Percentiles rank a stretch among this genome's conserved stretches.
phyloP scores from a whole-genome alignment of 2,329 filamentous ascomycete genomes.

The Pyricularia pennisetigena region DNA sequence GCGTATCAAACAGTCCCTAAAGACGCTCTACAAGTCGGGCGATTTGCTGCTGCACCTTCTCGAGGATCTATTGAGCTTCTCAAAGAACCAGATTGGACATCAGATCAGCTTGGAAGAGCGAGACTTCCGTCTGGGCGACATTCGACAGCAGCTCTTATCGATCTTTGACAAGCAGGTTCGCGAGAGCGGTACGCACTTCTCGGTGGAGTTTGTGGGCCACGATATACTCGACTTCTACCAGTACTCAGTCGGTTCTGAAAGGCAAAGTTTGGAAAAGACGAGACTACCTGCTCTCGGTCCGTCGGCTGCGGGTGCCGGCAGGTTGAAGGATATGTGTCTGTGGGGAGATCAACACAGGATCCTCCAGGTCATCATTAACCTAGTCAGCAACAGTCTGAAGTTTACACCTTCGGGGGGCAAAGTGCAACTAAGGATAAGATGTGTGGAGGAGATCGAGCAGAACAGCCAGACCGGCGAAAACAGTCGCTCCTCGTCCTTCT shows the following conservation, averaged over 20 bases:
- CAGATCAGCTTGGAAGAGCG: conserved; percentile 72
- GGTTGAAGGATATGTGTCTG: conserved; percentile 74
- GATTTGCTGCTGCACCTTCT: conserved; percentile 78
- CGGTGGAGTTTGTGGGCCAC: conserved; percentile 57
- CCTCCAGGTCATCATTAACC: conserved; percentile 84
- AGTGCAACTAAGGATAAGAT: conserved; percentile 68
- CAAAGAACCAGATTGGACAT: conserved; percentile 88
- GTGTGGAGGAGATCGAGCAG: conserved; percentile 47
- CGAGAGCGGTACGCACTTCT: conserved; percentile 66
- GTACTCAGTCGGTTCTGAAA: conserved; percentile 19
- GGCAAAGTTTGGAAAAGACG: conserved; percentile 19
- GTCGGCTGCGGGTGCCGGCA: conserved; percentile 44
- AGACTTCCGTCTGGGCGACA: conserved; percentile 77
- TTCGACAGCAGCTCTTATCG: conserved; percentile 70
- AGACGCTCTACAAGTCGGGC: conserved; percentile 77
- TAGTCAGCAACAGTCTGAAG: conserved; percentile 86
- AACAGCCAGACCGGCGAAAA: conserved; percentile 23
- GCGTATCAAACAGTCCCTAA: conserved; percentile 72
- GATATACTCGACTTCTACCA: conserved; percentile 1
- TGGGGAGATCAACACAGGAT: conserved; percentile 93
- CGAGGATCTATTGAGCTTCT: conserved; percentile 85
- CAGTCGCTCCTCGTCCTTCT: conserved; percentile 43
- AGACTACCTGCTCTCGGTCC: conserved; percentile 52
- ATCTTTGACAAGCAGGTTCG: conserved; percentile 87
- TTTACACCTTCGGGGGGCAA: conserved; percentile 73